Percentiles rank a stretch among this genome's conserved stretches.
These are phyloP conservation scores for Diaporthe citri DNA, from an alignment of 2,329 filamentous ascomycete species.

Conservation along the genomic window DNA sequence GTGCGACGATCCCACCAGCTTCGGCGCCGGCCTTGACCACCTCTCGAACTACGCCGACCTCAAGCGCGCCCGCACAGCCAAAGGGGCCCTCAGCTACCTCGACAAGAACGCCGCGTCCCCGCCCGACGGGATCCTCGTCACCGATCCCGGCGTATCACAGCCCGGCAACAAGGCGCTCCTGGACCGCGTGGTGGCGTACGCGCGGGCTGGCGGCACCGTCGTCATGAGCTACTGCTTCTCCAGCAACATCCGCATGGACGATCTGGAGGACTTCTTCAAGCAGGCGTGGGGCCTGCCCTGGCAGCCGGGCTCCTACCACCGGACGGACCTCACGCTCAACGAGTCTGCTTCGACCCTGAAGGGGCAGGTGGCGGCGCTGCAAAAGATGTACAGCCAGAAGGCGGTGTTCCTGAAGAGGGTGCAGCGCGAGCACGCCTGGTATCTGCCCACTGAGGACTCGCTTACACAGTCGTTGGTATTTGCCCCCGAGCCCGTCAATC, in stretches of 20 bases:
- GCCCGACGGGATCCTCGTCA: neutral
- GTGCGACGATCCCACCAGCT: neutral
- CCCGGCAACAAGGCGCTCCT: neutral
- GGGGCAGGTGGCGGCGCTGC: neutral
- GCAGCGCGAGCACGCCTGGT: neutral
- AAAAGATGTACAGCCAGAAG: neutral
- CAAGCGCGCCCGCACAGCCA: neutral
- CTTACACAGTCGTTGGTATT: neutral
- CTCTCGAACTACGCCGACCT: neutral
- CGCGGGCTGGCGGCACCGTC: neutral
- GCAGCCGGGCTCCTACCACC: neutral
- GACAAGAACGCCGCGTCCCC: neutral
- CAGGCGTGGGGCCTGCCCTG: neutral
- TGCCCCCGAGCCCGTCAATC: neutral
- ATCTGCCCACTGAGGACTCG: neutral
- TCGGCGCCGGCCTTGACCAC: neutral
- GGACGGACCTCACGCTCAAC: neutral
- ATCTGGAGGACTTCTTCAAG: neutral
- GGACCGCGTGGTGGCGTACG: neutral
- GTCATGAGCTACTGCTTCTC: constrained; percentile 5
- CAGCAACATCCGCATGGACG: neutral
- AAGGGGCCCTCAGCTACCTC: neutral
- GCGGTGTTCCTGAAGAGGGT: neutral
- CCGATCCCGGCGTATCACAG: neutral
- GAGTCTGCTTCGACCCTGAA: neutral